Percentiles rank a stretch among this genome's conserved stretches.
Conservation (phyloP, 1,284 basidiomycete genomes). For the Mycena citricolor region DNA sequence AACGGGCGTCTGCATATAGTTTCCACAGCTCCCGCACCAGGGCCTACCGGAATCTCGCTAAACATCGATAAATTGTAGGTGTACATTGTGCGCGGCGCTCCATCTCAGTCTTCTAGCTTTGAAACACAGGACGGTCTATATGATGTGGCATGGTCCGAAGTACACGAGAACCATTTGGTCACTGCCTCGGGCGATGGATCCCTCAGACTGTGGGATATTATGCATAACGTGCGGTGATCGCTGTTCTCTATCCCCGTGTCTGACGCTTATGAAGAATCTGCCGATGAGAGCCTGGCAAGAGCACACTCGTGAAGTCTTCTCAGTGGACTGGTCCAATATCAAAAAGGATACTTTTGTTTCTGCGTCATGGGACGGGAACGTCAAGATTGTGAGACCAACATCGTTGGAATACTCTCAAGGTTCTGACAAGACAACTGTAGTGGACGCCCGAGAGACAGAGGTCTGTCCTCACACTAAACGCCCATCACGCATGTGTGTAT, state of each 20-base stretch:
- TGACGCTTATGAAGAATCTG: slow-evolving; percentile 61
- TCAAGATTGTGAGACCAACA: slow-evolving; percentile 75
- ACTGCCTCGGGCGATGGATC: slow-evolving; percentile 91
- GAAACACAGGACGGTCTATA: slow-evolving; percentile 94
- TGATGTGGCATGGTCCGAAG: slow-evolving; percentile 90
- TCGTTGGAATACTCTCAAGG: not conserved
- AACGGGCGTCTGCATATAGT: slow-evolving; percentile 85
- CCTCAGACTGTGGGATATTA: slow-evolving; percentile 89
- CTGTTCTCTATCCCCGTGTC: slow-evolving; percentile 19
- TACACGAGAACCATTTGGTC: slow-evolving; percentile 92
- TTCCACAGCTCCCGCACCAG: slow-evolving; percentile 43
- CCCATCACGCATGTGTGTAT: slow-evolving; percentile 85
- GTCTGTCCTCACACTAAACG: slow-evolving; percentile 79
- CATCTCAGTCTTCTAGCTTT: slow-evolving; percentile 53
- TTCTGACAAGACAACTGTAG: slow-evolving; percentile 47
- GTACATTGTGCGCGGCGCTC: slow-evolving; percentile 8
- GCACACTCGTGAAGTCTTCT: slow-evolving; percentile 89
- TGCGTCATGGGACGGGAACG: slow-evolving; percentile 88
- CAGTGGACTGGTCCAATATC: slow-evolving; percentile 96
- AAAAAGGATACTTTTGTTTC: slow-evolving; percentile 90
- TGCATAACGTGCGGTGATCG: slow-evolving; percentile 68
- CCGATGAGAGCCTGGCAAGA: slow-evolving; percentile 94
- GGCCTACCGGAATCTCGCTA: slow-evolving; percentile 44
- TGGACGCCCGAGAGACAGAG: slow-evolving; percentile 84
- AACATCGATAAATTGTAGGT: slow-evolving; percentile 70